Percentiles rank a stretch among this genome's conserved stretches.
Conservation (phyloP, 2,329 filamentous ascomycete species). For the Trichophyton rubrum region DNA sequence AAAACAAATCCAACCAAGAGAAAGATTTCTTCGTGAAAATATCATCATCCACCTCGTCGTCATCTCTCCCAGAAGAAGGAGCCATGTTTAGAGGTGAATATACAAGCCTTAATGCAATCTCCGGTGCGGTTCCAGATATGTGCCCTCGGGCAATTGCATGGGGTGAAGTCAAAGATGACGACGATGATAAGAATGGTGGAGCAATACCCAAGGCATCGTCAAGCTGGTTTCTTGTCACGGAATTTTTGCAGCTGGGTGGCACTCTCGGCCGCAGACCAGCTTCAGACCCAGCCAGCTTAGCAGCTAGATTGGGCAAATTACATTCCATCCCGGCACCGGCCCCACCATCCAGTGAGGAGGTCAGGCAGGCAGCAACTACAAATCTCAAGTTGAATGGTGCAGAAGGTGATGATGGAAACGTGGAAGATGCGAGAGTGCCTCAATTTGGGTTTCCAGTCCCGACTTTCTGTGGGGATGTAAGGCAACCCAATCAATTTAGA, state of each 20-base stretch:
- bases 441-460: constrained; percentile 73
- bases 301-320: constrained; percentile 62
- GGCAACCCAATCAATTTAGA: constrained; percentile 64
- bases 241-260: constrained; percentile 59
- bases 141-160: constrained; percentile 65
- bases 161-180: constrained; percentile 38
- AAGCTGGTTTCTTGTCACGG: constrained; percentile 51
- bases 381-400: neutral
- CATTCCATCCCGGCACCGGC: constrained; percentile 61
- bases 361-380: neutral
- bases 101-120: constrained; percentile 70
- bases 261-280: constrained; percentile 33
- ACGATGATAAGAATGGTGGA: constrained; percentile 24
- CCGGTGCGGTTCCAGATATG: constrained; percentile 56
- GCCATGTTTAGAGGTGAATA: constrained; percentile 55
- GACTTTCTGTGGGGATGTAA: constrained; percentile 77
- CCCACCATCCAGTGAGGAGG: constrained; percentile 5
- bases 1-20: constrained; percentile 13
- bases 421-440: constrained; percentile 31
- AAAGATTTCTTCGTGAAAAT: constrained; percentile 32
- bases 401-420: constrained; percentile 11
- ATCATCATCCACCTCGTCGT: constrained; percentile 14
- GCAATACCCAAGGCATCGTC: constrained; percentile 6
- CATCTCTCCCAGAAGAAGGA: constrained; percentile 6
- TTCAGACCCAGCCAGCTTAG: constrained; percentile 40